Evolutionary conservation across 2,329 filamentous ascomycete species (phyloP).

Genomic region (Sporothrix brunneoviolacea): DNA sequence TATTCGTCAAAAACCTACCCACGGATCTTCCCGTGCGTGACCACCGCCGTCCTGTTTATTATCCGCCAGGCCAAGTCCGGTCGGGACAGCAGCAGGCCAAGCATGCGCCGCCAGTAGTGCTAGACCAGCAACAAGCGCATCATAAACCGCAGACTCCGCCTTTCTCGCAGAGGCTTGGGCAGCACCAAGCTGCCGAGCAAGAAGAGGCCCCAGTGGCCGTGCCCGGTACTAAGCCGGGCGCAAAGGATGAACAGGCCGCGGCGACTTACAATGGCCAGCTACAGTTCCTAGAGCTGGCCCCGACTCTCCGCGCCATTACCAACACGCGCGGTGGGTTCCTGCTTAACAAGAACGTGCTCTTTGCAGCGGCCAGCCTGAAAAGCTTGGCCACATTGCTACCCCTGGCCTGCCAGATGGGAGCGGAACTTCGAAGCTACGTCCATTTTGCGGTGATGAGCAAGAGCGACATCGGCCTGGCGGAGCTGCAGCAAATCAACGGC

Average conservation of each 20-base stretch:
- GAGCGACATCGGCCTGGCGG: conserved; percentile 60
- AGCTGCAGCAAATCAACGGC: conserved; percentile 71
- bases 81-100: not conserved
- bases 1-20: conserved; percentile 60
- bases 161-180: not conserved
- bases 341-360: conserved; percentile 66
- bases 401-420: conserved; percentile 80
- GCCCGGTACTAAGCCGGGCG: not conserved
- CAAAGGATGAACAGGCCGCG: not conserved
- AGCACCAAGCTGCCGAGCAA: not conserved
- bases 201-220: not conserved
- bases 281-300: conserved; percentile 58
- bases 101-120: not conserved
- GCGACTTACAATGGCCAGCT: conserved; percentile 61
- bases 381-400: conserved; percentile 69
- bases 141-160: not conserved
- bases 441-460: conserved; percentile 76
- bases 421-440: conserved; percentile 61
- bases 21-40: conserved; percentile 33
- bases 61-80: conserved; percentile 9
- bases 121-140: not conserved
- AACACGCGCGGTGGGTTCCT: conserved; percentile 44
- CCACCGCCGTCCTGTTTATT: conserved; percentile 34
- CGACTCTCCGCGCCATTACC: conserved; percentile 54
- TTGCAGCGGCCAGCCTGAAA: conserved; percentile 66